Evolutionary conservation across 352 stramenopile genomes (phyloP), one percentile per base, ranked within the genome.

Genomic region (Bremia lactucae): DNA sequence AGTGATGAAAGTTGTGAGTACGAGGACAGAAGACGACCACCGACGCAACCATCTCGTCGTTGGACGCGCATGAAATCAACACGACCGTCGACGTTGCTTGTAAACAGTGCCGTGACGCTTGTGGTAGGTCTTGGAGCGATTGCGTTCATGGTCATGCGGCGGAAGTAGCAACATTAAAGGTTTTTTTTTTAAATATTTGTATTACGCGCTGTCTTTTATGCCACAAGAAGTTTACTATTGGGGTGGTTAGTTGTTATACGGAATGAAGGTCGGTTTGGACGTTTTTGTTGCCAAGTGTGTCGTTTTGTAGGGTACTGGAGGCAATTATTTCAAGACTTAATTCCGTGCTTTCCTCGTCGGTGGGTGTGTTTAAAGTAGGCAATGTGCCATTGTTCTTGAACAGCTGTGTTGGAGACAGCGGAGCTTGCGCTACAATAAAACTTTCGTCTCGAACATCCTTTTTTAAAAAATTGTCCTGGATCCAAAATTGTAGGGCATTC

Each of bases 401-500:
- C 36, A 28, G 57, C 4, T 29, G 40, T 20, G 52, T 37, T 4
- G 64, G 49, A 10, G 61, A 68, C 28, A 61, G 57, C 4, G 55
- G 29, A 0, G 51, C 52, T 25, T 68, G 59, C n/a, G 64, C 49
- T 26, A 83, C 59, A 21, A 77, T 49, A 33, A 72, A 57, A 47
- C 66, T 77, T 44, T 82, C 71, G 36, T 81, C 61, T 6, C 62
- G 63, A 6, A 82, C 58, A 33, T 88, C 75, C 46, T 92, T 89
- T 49, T 92, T 94, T 38, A 94, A 70, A 55, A 91, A 94, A 59
- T 68, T 90, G 65, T 94, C 82, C 55, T 94, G 82, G 23, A 94
- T 62, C 79, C 79, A 94, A 46, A 92, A 94, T 46, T 94, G 82
- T 34, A 92, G 39, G 11, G 72, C 80, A 53, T 94, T 94, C 79